These are phyloP conservation scores for Podosphaera xanthii DNA, from an alignment of 2,329 filamentous ascomycete species.

Conservation along the genomic window DNA sequence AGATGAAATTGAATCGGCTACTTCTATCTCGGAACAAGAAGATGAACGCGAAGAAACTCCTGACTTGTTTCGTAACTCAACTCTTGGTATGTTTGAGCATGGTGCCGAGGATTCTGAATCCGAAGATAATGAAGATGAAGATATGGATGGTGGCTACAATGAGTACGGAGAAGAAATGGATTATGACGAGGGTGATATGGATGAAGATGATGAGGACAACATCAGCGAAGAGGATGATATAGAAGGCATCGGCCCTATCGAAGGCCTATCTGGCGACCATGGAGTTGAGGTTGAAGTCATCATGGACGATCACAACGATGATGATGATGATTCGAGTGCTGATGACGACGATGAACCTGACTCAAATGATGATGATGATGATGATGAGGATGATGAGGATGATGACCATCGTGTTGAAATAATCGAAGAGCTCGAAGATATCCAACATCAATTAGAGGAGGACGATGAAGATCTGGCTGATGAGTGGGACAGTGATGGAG, in stretches of 20 bases:
- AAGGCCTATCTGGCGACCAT: conserved; percentile 42
- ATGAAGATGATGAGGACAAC: conserved; percentile 58
- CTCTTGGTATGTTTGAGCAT: conserved; percentile 81
- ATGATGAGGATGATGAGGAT: conserved; percentile 26
- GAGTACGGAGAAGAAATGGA: conserved; percentile 67
- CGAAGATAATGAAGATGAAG: conserved; percentile 58
- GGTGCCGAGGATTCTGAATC: conserved; percentile 55
- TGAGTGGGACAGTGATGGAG: conserved; percentile 36
- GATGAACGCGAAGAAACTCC: conserved; percentile 85
- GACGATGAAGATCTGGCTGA: conserved; percentile 37
- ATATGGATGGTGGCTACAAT: conserved; percentile 83
- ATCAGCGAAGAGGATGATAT: conserved; percentile 78
- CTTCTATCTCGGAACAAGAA: conserved; percentile 71
- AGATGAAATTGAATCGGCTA: conserved; percentile 69
- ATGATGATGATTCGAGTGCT: conserved; percentile 35
- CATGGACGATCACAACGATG: conserved; percentile 47
- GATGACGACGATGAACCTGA: conserved; percentile 33
- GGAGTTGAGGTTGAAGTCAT: conserved; percentile 47
- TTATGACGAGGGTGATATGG: conserved; percentile 17
- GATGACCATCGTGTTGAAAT: conserved; percentile 27
- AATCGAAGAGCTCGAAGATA: conserved; percentile 38
- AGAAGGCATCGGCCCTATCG: conserved; percentile 67
- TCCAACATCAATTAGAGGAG: conserved; percentile 21
- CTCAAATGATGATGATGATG: conserved; percentile 28
- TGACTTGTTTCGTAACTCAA: conserved; percentile 89